Evolutionary conservation across 2,329 filamentous ascomycete species (phyloP).

Genomic region (Pestalotiopsis sp.): DNA sequence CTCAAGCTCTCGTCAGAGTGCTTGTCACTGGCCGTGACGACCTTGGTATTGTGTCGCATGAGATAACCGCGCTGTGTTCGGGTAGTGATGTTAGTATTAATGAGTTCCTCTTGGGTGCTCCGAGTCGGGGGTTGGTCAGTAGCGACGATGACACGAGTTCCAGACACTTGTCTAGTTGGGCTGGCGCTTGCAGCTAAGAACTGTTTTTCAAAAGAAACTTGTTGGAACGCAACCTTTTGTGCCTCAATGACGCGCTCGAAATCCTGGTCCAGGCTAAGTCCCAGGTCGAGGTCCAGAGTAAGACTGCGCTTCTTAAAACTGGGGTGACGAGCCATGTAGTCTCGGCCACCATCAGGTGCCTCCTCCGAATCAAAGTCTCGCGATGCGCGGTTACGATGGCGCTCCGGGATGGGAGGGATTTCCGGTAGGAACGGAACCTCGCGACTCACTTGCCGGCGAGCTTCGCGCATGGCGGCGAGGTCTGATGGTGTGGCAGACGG

Average conservation of each 20-base stretch:
- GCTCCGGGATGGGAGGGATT: slow-evolving; percentile 63
- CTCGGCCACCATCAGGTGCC: slow-evolving; percentile 37
- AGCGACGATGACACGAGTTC: slow-evolving; percentile 19
- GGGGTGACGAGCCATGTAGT: slow-evolving; percentile 62
- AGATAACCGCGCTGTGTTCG: slow-evolving; percentile 91
- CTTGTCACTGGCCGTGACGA: slow-evolving; percentile 89
- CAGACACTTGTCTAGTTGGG: slow-evolving; percentile 50
- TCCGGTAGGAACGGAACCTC: slow-evolving; percentile 53
- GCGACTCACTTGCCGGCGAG: slow-evolving; percentile 81
- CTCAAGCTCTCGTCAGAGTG: slow-evolving; percentile 55
- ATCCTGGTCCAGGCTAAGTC: slow-evolving; percentile 85
- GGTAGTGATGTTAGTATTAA: slow-evolving; percentile 65
- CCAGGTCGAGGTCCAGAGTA: slow-evolving; percentile 79
- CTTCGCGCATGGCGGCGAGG: slow-evolving; percentile 80
- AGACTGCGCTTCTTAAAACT: slow-evolving; percentile 84
- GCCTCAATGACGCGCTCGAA: slow-evolving; percentile 94
- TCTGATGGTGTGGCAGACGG: slow-evolving; percentile 88
- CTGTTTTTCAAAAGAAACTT: slow-evolving; percentile 25
- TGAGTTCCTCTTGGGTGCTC: slow-evolving; percentile 26
- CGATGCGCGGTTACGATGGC: slow-evolving; percentile 59
- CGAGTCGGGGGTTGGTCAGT: slow-evolving; percentile 24
- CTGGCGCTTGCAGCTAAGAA: slow-evolving; percentile 28
- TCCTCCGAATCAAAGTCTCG: slow-evolving; percentile 46
- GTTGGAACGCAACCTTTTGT: slow-evolving; percentile 82
- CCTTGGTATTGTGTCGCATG: slow-evolving; percentile 98